Evolutionary conservation across 1,139 yeast species (phyloP).

Genomic region (Candida labiduridarum): DNA sequence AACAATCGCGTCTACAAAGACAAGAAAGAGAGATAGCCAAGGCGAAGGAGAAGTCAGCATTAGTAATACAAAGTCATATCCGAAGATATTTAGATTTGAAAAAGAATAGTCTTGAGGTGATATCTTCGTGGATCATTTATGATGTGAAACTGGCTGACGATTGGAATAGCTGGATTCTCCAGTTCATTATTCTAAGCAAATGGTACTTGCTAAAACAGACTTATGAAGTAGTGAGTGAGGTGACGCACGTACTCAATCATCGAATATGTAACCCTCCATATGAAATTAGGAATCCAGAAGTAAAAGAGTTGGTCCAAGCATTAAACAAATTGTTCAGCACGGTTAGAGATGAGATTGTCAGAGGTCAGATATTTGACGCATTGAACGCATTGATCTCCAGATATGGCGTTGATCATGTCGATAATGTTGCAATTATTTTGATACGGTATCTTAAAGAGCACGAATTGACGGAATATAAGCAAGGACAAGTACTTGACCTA

Average conservation of each 20-base stretch:
- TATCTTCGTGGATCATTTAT: slow-evolving; percentile 11
- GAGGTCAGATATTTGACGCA: not conserved
- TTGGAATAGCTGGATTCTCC: slow-evolving; percentile 11
- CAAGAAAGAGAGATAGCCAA: slow-evolving; percentile 62
- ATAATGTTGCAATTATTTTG: not conserved
- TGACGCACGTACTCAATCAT: slow-evolving; percentile 1
- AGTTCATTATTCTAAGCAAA: slow-evolving; percentile 16
- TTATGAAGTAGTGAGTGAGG: not conserved
- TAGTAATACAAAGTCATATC: slow-evolving; percentile 50
- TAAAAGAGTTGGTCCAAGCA: not conserved
- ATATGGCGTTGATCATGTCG: not conserved
- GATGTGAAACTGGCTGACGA: slow-evolving; percentile 2
- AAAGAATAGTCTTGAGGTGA: slow-evolving; percentile 9
- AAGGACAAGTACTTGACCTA: slow-evolving; percentile 5
- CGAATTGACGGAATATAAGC: not conserved
- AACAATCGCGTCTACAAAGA: slow-evolving; percentile 67
- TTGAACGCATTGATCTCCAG: not conserved
- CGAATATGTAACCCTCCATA: not conserved
- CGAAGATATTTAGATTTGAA: slow-evolving; percentile 36
- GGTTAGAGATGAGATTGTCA: not conserved
- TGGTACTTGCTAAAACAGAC: slow-evolving; percentile 15
- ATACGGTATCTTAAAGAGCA: slow-evolving; percentile 1
- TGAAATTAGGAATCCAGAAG: not conserved
- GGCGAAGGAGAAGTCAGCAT: slow-evolving; percentile 50
- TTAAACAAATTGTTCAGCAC: not conserved